Conservation (phyloP, 225 moss, liverwort and hornwort genomes). For the Neckera pumila region DNA sequence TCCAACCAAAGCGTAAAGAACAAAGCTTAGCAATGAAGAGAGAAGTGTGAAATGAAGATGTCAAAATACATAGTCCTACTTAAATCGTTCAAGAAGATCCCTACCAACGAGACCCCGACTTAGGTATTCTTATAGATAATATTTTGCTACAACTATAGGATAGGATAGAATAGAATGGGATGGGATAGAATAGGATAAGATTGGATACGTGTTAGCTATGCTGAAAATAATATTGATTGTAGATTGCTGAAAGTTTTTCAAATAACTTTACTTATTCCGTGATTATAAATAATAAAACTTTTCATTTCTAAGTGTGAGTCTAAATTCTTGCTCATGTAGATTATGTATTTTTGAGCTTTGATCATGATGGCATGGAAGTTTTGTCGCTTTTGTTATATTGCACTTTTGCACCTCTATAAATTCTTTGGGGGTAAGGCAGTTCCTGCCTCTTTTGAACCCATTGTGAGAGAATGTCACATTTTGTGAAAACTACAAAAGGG, state of each 20-base stretch:
- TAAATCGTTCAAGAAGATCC: neutral
- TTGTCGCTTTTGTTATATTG: fast-evolving
- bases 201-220: fast-evolving
- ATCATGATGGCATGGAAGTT: no score
- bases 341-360: neutral
- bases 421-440: no score
- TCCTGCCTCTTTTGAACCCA: no score
- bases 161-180: neutral
- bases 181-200: neutral
- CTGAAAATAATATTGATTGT: no score
- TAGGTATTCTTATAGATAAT: neutral
- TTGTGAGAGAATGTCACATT: no score
- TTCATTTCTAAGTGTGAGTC: neutral
- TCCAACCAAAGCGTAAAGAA: neutral
- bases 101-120: neutral
- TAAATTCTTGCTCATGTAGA: neutral
- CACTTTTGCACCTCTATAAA: no score
- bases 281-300: neutral
- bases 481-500: no score
- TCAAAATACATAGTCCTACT: no score
- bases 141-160: neutral
- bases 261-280: neutral
- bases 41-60: neutral
- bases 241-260: neutral
- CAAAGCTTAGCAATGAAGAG: neutral